These are phyloP conservation scores for Fusarium begoniae DNA, from an alignment of 2,329 filamentous ascomycete species.

Conservation along the genomic window DNA sequence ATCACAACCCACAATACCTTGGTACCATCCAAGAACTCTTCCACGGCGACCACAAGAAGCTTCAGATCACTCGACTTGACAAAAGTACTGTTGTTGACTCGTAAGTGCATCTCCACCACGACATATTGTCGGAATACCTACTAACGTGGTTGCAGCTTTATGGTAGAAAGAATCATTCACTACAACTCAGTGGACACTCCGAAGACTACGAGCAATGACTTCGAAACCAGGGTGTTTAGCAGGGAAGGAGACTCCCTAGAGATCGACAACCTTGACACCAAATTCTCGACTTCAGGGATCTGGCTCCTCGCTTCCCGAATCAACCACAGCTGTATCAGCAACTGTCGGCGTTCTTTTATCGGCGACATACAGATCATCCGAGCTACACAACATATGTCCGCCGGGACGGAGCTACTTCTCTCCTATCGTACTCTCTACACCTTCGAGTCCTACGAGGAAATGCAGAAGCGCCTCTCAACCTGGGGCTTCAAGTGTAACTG, in stretches of 20 bases:
- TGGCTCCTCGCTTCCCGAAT: slow-evolving; percentile 60
- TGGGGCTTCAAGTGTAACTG: slow-evolving; percentile 58
- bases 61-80: slow-evolving; percentile 41
- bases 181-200: slow-evolving; percentile 55
- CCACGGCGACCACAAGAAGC: slow-evolving; percentile 50
- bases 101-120: slow-evolving; percentile 42
- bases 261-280: neutral
- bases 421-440: slow-evolving; percentile 47
- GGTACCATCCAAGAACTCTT: slow-evolving; percentile 44
- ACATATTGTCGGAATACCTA: rapidly evolving
- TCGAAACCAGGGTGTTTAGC: neutral
- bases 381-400: slow-evolving; percentile 53
- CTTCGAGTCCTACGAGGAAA: slow-evolving; percentile 40
- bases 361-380: slow-evolving; percentile 64
- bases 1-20: slow-evolving; percentile 47
- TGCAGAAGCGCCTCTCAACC: slow-evolving; percentile 40
- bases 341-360: slow-evolving; percentile 59
- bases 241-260: neutral
- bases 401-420: slow-evolving; percentile 57
- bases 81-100: slow-evolving; percentile 55
- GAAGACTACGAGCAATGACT: slow-evolving; percentile 31
- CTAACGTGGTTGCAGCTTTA: slow-evolving; percentile 49
- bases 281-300: slow-evolving; percentile 49
- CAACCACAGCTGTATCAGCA: slow-evolving; percentile 62
- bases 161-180: slow-evolving; percentile 53